Base-by-base conservation (phyloP, 345 rosid genomes). In the Populus davidiana region DNA sequence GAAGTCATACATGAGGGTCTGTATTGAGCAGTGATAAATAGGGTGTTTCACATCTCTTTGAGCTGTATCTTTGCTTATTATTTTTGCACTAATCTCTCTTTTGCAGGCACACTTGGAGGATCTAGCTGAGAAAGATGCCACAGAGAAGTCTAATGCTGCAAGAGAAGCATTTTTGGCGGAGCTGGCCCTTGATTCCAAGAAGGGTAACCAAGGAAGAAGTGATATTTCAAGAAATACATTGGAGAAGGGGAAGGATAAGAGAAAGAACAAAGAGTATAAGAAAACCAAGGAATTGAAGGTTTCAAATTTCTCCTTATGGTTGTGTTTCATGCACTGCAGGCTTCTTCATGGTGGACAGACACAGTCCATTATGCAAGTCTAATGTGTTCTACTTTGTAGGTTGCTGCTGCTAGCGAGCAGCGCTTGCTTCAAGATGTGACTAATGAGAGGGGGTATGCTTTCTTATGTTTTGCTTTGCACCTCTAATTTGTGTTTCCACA, bases 71-170 rank as follows among this genome's bases (percentile, higher is more conserved):
- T 29, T 17, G 43, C 49, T 27, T 61, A 47, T 67, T 54, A 25
- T 70, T 23, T 12, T 50, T 35, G 23, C 18, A 12, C 41, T 38
- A 23, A 54, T 76, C 41, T 29, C 33, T 43, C 44, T 71, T 43
- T 75, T 67, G 59, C 77, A 96, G 99, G 89, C 91, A 74, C 90
- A 81, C 84, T 88, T 96, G 86, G 98, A 93, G 92, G 91, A 89
- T 81, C 88, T 92, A 83, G 97, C 95, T 54, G 96, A 93, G 87
- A 93, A 91, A 86, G 91, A 92, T 88, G 99, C 97, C 72, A 93
- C 90, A 47, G 96, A 93, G 88, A 93, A 90, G 88, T 90, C 99
- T 83, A 96, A 96, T 86, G 99, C 99, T 81, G 99, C 94, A n/a
- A 85, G 96, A 73, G 96, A 96, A 83, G 98, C 99, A 63, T 88